A percentile compares a stretch with the other conserved stretches of the same genome.
Evolutionary conservation across 345 rosid genomes (phyloP).

Genomic region (Syzygium aromaticum): DNA sequence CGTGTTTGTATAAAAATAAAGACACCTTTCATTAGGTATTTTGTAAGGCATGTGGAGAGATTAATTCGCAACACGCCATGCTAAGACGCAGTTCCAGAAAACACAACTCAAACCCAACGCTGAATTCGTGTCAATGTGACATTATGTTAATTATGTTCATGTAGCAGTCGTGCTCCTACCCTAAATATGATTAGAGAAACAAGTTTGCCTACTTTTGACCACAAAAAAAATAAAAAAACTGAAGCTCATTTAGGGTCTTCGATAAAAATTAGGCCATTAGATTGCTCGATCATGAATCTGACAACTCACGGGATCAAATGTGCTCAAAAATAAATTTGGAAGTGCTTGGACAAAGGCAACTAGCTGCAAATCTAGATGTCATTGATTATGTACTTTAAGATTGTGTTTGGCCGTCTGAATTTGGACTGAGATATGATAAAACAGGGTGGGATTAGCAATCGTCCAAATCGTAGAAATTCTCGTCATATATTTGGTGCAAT

Average conservation of each 20-base stretch:
- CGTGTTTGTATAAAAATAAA: not conserved
- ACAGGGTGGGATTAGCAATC: too few species aligned
- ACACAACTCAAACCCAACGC: not conserved
- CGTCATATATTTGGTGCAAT: too few species aligned
- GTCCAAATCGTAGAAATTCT: too few species aligned
- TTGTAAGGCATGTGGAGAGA: not conserved
- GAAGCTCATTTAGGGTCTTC: fast-evolving
- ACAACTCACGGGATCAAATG: not conserved
- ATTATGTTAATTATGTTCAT: fast-evolving
- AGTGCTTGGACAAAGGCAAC: not conserved
- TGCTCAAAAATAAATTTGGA: not conserved
- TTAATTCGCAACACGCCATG: not conserved
- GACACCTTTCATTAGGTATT: not conserved
- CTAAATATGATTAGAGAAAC: not conserved
- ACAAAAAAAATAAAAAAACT: not conserved
- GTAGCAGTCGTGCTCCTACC: not conserved
- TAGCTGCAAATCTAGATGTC: not conserved
- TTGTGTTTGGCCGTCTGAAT: too few species aligned
- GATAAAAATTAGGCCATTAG: too few species aligned
- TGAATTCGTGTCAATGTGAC: not conserved
- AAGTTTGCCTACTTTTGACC: not conserved
- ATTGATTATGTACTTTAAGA: not conserved
- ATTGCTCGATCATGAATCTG: not conserved
- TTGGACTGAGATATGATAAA: too few species aligned
- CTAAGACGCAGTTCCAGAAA: too few species aligned